Base-by-base conservation (phyloP, 2,329 filamentous ascomycete genomes). In the Dactylellina haptotyla region DNA sequence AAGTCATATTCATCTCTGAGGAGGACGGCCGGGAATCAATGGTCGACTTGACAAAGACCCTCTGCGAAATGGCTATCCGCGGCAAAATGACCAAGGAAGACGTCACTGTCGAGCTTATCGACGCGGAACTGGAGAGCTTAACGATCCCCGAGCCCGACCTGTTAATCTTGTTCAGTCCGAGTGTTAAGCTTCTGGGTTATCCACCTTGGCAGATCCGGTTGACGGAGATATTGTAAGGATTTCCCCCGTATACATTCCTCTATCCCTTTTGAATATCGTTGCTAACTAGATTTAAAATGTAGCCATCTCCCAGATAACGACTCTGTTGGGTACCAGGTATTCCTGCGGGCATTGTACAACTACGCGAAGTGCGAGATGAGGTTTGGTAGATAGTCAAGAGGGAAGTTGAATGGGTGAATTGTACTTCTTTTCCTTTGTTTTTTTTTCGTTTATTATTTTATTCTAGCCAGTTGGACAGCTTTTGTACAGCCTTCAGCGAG, bases 141-240 rank as follows among this genome's bases (percentile, higher is more conserved):
- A 88, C 96, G 73, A 95, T 96, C 85, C 85, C 87, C 8, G 94
- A 99, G 81, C 95, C 95, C 1, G 93, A 98, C 80, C 84, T 99
- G 12, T 83, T 99, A 69, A 87, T 99, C 62, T 83, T 97, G 6
- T 99, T 99, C 80, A 88, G 90, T 0, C 91, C 93, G 2, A 87
- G 88, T 54, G 88, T 98, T 61, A 89, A 93, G 80, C 82, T 99
- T 46, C 89, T 92, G 61, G 93, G 95, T 8, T 99, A 98, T 80
- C 95, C 95, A 8, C 95, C 95, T 0, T 99, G 95, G 95, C 95
- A 97, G 82, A 87, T 98, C 75, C 87, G 95, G 45, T 83, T 99
- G 79, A 97, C 93, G 0, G 95, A 99, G 84, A 97, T 99, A 67
- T 97, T 93, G 77, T 77, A 71, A 76, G 76, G 75, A 39, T 6